These are phyloP conservation scores for Porcisia deanei DNA, from an alignment of 208 protist species.

Conservation along the genomic window DNA sequence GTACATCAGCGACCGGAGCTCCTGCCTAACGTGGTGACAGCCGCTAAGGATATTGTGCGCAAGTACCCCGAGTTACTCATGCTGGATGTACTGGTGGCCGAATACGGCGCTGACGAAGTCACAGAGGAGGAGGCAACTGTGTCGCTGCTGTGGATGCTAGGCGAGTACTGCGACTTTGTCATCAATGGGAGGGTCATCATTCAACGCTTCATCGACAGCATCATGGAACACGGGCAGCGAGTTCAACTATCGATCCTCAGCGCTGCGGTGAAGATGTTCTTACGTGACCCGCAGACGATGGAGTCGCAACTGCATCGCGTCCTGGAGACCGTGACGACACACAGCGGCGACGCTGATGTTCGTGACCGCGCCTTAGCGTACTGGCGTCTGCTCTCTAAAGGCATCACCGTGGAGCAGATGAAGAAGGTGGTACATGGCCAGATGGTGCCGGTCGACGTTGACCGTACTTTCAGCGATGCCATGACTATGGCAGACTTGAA, in stretches of 20 bases:
- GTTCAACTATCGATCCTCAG: constrained; percentile 94
- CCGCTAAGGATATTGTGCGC: constrained; percentile 86
- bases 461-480: constrained; percentile 92
- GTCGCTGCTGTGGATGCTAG: constrained; percentile 99
- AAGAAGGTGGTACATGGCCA: constrained; percentile 87
- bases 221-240: constrained; percentile 82
- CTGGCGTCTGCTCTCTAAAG: constrained; percentile 98
- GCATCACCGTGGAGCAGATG: constrained; percentile 96
- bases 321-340: constrained; percentile 69
- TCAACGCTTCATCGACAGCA: constrained; percentile 95
- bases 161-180: constrained; percentile 97
- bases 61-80: constrained; percentile 81
- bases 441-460: constrained; percentile 89
- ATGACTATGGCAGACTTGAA: constrained; percentile 91
- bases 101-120: constrained; percentile 84
- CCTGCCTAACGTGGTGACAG: constrained; percentile 71
- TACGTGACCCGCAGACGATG: constrained; percentile 89
- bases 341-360: constrained; percentile 97
- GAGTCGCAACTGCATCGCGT: constrained; percentile 66
- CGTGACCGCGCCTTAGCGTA: constrained; percentile 99
- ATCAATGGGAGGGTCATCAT: constrained; percentile 96
- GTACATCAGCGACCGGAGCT: constrained; percentile 58
- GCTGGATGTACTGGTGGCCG: constrained; percentile 64
- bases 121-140: constrained; percentile 98
- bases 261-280: constrained; percentile 98